phyloP scores from a whole-genome alignment of 2,329 filamentous ascomycete genomes.

The Alternaria rosae region DNA sequence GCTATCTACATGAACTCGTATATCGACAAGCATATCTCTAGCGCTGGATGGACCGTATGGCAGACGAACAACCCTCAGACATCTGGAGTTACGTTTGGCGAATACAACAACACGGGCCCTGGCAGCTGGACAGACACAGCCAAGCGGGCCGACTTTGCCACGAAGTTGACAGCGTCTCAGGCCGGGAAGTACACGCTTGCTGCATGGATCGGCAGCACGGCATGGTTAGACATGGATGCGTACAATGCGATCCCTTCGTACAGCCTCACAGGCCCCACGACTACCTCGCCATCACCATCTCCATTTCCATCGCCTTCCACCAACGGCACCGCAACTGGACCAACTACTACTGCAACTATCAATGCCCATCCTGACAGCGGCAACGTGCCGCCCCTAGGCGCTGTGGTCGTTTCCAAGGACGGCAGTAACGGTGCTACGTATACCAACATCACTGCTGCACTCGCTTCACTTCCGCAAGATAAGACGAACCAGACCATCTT shows the following conservation, averaged over 20 bases:
- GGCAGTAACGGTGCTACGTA: constrained; percentile 41
- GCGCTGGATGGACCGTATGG: constrained; percentile 46
- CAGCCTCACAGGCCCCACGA: constrained; percentile 17
- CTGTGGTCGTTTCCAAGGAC: constrained; percentile 53
- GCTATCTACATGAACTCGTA: constrained; percentile 49
- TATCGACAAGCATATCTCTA: constrained; percentile 45
- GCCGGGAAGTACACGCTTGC: constrained; percentile 48
- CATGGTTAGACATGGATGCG: constrained; percentile 54
- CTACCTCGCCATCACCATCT: constrained; percentile 17
- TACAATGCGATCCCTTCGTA: constrained; percentile 48
- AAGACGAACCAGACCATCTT: constrained; percentile 64
- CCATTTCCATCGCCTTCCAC: constrained; percentile 2
- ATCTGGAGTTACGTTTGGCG: constrained; percentile 47
- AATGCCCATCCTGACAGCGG: constrained; percentile 53
- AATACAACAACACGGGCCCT: constrained; percentile 44
- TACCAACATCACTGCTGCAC: constrained; percentile 46
- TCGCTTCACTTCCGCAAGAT: constrained; percentile 48
- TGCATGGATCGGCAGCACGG: constrained; percentile 52
- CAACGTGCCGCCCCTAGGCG: constrained; percentile 50
- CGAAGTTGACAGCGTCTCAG: constrained; percentile 45
- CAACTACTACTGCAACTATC: constrained; percentile 39
- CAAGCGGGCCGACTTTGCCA: constrained; percentile 46
- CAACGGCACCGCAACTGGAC: constrained; percentile 18
- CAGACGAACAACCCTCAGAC: constrained; percentile 44
- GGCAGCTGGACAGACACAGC: constrained; percentile 41